Conservation (phyloP, 192 early-diverging fungal genomes). For the Globomyces pollinis-pini region DNA sequence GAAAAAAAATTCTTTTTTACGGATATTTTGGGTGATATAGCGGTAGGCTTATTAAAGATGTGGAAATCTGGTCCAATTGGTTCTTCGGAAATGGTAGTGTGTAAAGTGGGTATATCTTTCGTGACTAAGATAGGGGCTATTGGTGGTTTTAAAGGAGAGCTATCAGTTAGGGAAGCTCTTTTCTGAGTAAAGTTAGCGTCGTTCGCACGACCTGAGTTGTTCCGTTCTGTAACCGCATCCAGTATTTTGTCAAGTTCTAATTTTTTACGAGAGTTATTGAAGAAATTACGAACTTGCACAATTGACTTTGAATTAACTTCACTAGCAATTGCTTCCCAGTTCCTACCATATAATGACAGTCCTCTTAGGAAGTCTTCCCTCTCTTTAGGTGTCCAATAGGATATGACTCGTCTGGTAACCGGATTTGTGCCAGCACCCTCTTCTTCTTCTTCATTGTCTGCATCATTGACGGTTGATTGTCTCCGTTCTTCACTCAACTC, state of each 20-base stretch:
- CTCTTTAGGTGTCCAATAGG: slow-evolving; percentile 86
- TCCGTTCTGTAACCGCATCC: too few relatives aligned
- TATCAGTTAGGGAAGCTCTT: too few relatives aligned
- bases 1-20: too few relatives aligned
- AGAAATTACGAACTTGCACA: slow-evolving; percentile 80
- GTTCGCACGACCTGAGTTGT: too few relatives aligned
- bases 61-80: too few relatives aligned
- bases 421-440: not conserved
- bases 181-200: too few relatives aligned
- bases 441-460: slow-evolving; percentile 5
- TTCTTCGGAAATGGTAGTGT: too few relatives aligned
- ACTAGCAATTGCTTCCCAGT: slow-evolving; percentile 72
- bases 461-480: not conserved
- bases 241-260: slow-evolving; percentile 32
- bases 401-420: slow-evolving; percentile 31
- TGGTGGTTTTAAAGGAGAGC: too few relatives aligned
- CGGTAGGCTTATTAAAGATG: too few relatives aligned
- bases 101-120: too few relatives aligned
- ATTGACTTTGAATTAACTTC: slow-evolving; percentile 69
- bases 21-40: too few relatives aligned
- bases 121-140: too few relatives aligned
- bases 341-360: slow-evolving; percentile 52
- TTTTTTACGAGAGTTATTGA: slow-evolving; percentile 52
- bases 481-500: not conserved
- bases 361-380: slow-evolving; percentile 62